Base-by-base conservation (phyloP, 2,329 filamentous ascomycete genomes). In the Colletotrichum tanaceti region DNA sequence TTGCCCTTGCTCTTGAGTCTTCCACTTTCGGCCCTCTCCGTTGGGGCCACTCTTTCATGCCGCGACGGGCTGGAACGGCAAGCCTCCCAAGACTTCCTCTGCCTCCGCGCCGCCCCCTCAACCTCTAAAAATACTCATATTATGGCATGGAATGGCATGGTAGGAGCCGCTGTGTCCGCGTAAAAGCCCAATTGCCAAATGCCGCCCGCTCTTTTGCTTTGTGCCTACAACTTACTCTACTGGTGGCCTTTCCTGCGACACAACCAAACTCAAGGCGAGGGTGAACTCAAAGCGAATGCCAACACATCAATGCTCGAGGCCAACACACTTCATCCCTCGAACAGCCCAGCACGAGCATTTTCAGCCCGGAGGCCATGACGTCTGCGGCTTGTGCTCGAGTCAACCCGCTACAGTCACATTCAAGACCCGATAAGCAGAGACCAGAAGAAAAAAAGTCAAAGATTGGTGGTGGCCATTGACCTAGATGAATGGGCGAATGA, bases 341-440 rank as follows among this genome's bases (percentile, higher is more conserved):
- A 28, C 24, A 60, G 35, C 13, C 13, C 35, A 28, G 46, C 46
- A 38, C 46, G 24, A 49, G 43, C 57, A 41, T 28, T 22, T 38
- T 28, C 22, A 50, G 38, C 24, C 24, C 16, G 7, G 44, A 46
- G 6, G 47, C 11, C 13, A 65, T 68, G 65, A 68, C 65, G 61
- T 68, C 54, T 24, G 59, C 18, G 61, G 65, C 54, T 54, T 52
- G 39, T 41, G 24, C 32, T 35, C 41, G 39, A 38, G 43, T 59
- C 18, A n/a, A 28, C 22, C 6, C 16, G 13, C 32, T 13, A 7
- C 53, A 22, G 16, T 44, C 9, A 28, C 9, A 20, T 7, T 57
- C 38, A 16, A 9, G 7, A 22, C 50, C 32, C 5, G 6, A 24
- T 5, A 11, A n/a, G 52, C 52, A 9, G 39, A 4, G n/a, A 38